These are phyloP conservation scores for Emmonsiellopsis sp. DNA, from an alignment of 2,329 filamentous ascomycete genomes.

Conservation along the genomic window DNA sequence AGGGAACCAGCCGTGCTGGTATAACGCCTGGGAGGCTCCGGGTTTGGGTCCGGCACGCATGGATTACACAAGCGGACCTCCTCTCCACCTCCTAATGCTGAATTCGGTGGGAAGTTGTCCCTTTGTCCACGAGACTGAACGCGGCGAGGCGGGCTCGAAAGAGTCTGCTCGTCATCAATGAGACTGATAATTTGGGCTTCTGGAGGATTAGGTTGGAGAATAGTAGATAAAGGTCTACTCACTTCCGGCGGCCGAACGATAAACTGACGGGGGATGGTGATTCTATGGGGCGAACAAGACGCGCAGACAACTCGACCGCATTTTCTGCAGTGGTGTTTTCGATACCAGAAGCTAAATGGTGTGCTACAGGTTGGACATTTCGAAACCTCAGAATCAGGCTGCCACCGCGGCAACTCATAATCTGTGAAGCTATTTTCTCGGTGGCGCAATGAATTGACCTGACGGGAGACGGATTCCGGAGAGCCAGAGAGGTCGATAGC, in stretches of 20 bases:
- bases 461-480: constrained; percentile 8
- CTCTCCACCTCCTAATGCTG: constrained; percentile 53
- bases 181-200: constrained; percentile 39
- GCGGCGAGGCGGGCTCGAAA: background rate
- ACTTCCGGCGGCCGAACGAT: constrained; percentile 68
- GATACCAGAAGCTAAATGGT: constrained; percentile 72
- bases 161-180: constrained; percentile 27
- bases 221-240: constrained; percentile 31
- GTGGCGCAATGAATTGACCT: constrained; percentile 16
- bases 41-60: constrained; percentile 61
- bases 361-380: constrained; percentile 75
- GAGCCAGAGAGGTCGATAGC: constrained; percentile 26
- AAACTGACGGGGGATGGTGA: constrained; percentile 87
- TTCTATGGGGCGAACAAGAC: constrained; percentile 83
- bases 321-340: constrained; percentile 95
- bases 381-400: constrained; percentile 73
- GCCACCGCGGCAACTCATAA: constrained; percentile 67
- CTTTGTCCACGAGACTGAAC: constrained; percentile 12
- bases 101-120: constrained; percentile 28
- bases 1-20: background rate
- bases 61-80: constrained; percentile 63
- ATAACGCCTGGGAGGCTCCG: constrained; percentile 41
- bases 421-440: constrained; percentile 19
- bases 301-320: constrained; percentile 88
- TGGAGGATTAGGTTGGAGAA: constrained; percentile 32